Evolutionary conservation across 148 eudicot genomes (phyloP).

Genomic region (Rhododendron williamsianum): DNA sequence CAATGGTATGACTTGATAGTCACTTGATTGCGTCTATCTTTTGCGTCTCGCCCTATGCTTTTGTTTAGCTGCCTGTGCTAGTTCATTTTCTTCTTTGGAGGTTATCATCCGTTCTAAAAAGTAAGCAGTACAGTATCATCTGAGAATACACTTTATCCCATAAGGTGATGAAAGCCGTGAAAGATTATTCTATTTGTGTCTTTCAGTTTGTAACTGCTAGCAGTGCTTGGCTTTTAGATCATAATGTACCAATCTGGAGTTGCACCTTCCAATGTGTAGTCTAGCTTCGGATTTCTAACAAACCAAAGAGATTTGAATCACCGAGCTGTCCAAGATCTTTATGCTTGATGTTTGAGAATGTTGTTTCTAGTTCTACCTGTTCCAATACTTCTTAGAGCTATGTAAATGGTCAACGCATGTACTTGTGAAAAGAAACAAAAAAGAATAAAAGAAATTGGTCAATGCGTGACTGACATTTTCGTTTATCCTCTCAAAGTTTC

Average conservation of each 20-base stretch:
- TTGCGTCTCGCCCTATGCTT: background rate
- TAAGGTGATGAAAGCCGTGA: background rate
- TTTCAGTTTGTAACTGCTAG: background rate
- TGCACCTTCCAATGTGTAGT: background rate
- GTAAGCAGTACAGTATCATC: background rate
- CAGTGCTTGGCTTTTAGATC: background rate
- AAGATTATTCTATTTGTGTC: background rate
- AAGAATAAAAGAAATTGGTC: background rate
- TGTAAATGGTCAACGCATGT: background rate
- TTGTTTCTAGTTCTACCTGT: background rate
- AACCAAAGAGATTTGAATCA: background rate
- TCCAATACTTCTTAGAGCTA: background rate
- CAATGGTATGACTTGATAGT: slow-evolving; percentile 49
- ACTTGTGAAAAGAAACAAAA: background rate
- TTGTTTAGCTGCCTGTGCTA: slow-evolving; percentile 1
- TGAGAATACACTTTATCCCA: background rate
- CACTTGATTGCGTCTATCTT: background rate
- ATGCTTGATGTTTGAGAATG: background rate
- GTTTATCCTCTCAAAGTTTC: background rate
- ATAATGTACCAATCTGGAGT: background rate
- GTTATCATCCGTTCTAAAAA: background rate
- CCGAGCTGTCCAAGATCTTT: background rate
- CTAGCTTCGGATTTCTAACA: background rate
- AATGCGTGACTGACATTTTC: background rate
- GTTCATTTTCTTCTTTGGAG: background rate